phyloP scores from a whole-genome alignment of 1,284 basidiomycete species.

The Pyrrhoderma noxium region DNA sequence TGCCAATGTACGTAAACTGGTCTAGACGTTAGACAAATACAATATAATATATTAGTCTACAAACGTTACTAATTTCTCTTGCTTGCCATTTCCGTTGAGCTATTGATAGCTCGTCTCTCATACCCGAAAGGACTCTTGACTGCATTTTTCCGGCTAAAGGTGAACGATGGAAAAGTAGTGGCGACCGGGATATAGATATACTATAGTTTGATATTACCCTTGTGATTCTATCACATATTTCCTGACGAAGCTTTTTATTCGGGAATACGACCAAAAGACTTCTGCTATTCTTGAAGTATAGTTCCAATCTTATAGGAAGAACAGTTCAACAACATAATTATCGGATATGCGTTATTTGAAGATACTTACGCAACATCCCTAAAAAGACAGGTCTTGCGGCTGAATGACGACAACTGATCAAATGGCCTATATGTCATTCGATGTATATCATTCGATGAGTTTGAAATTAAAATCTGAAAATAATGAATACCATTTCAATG shows the following conservation, averaged over 20 bases:
- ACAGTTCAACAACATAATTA: too few species aligned
- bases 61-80: slow-evolving; percentile 82
- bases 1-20: slow-evolving; percentile 81
- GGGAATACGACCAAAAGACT: slow-evolving; percentile 77
- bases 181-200: slow-evolving; percentile 33
- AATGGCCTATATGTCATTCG: slow-evolving; percentile 54
- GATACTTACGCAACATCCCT: slow-evolving; percentile 76
- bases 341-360: background rate
- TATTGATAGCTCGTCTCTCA: slow-evolving; percentile 54
- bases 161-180: slow-evolving; percentile 39
- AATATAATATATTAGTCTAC: slow-evolving; percentile 22
- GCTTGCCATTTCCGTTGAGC: slow-evolving; percentile 79
- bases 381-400: slow-evolving; percentile 82
- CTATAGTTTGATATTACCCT: slow-evolving; percentile 36
- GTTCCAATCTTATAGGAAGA: slow-evolving; percentile 55
- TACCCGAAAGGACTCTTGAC: slow-evolving; percentile 36
- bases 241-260: slow-evolving; percentile 57
- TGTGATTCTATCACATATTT: slow-evolving; percentile 57
- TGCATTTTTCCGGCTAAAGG: slow-evolving; percentile 47
- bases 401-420: slow-evolving; percentile 69
- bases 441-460: too few species aligned
- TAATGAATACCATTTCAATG: slow-evolving; percentile 77
- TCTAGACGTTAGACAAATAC: slow-evolving; percentile 9
- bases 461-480: too few species aligned
- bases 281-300: slow-evolving; percentile 85